Conservation (phyloP, 331 rosid genomes). For the Acacia pycnantha region DNA sequence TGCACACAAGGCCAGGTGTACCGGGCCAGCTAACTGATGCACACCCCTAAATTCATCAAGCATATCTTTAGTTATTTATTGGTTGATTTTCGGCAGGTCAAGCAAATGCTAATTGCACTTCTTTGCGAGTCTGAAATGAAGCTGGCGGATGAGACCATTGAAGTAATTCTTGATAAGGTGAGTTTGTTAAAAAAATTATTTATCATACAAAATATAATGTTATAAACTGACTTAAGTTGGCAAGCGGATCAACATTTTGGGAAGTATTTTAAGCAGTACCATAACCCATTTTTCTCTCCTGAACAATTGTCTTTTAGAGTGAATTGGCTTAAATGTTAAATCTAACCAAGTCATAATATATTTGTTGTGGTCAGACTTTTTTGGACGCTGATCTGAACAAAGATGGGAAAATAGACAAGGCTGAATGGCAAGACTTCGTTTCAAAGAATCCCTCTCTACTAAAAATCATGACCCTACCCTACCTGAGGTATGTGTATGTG, state of each 20-base stretch:
- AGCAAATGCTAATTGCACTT: conserved; percentile 96
- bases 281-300: neutral
- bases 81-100: conserved; percentile 63
- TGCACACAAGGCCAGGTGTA: neutral
- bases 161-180: conserved; percentile 85
- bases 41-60: neutral
- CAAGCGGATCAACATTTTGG: neutral
- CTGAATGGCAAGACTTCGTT: conserved; percentile 80
- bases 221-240: neutral
- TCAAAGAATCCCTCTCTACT: conserved; percentile 80
- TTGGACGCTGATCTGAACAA: conserved; percentile 83
- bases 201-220: neutral
- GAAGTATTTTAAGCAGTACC: neutral
- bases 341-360: neutral
- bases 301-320: neutral
- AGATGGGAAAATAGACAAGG: conserved; percentile 88
- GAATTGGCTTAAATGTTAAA: neutral
- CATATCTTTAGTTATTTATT: neutral
- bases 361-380: conserved; percentile 69
- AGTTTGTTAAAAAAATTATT: conserved; percentile 11
- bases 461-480: conserved; percentile 95
- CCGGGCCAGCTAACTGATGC: neutral
- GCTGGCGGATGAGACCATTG: conserved; percentile 90
- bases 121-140: conserved; percentile 97
- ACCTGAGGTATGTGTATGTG: conserved; percentile 59